Evolutionary conservation across 345 rosid genomes (phyloP).

Genomic region (Gossypium mustelinum): DNA sequence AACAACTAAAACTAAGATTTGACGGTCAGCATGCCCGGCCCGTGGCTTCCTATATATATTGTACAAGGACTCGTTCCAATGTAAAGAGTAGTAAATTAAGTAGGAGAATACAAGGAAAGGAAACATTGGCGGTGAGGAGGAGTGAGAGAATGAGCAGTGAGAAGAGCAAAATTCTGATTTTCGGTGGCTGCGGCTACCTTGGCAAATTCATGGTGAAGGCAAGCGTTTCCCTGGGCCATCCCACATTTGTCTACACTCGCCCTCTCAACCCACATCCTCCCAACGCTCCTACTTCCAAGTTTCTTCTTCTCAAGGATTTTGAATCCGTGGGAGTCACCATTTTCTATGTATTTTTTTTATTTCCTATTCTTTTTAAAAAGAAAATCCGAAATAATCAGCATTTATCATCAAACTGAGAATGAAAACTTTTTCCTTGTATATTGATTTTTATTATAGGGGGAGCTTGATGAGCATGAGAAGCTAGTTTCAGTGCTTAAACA

Average conservation of each 20-base stretch:
- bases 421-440: no score
- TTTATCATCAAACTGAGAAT: not conserved
- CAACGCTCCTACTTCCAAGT: not conserved
- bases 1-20: no score
- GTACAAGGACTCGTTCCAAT: no score
- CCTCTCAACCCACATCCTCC: not conserved
- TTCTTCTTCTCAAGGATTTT: not conserved
- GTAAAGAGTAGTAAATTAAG: no score
- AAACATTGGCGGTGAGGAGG: not conserved
- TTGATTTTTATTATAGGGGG: slow-evolving; percentile 23
- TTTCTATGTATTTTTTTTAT: not conserved
- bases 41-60: no score
- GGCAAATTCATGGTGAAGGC: slow-evolving; percentile 12
- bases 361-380: not conserved
- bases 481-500: slow-evolving; percentile 13
- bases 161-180: not conserved
- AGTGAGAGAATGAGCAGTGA: not conserved
- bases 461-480: slow-evolving; percentile 20
- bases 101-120: no score
- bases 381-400: not conserved
- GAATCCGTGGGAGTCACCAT: slow-evolving; percentile 8
- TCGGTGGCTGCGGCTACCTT: not conserved
- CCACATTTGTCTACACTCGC: slow-evolving; percentile 2
- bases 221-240: not conserved
- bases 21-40: no score